Evolutionary conservation across 2,329 filamentous ascomycete species (phyloP).

Genomic region (Fusarium bulbicola): DNA sequence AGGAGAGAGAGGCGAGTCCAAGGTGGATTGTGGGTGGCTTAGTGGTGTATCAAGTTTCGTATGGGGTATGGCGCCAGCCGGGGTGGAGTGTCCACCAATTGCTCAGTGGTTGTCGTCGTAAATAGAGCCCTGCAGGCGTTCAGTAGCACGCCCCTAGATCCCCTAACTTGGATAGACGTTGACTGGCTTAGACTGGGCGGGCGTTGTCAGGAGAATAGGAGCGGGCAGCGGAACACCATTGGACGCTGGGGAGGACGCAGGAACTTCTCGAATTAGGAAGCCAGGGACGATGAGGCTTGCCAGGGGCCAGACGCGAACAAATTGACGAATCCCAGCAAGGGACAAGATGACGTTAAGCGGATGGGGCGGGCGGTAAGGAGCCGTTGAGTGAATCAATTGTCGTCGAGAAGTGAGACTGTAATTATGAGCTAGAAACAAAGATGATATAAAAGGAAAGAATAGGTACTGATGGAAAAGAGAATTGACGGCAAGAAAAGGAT

Average conservation of each 20-base stretch:
- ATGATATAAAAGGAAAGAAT: slow-evolving; percentile 1
- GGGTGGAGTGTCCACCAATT: slow-evolving; percentile 28
- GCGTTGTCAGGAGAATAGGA: slow-evolving; percentile 31
- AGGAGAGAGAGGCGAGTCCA: slow-evolving; percentile 38
- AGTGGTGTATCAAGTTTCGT: slow-evolving; percentile 37
- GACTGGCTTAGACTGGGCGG: slow-evolving; percentile 2
- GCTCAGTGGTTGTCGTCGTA: slow-evolving; percentile 27
- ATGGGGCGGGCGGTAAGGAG: slow-evolving; percentile 34
- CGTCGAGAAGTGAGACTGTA: slow-evolving; percentile 12
- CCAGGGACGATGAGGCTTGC: slow-evolving; percentile 32
- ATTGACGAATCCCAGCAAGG: slow-evolving; percentile 38
- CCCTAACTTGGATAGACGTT: slow-evolving; percentile 27
- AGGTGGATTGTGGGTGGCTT: slow-evolving; percentile 31
- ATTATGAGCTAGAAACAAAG: not conserved
- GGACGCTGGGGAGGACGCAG: slow-evolving; percentile 15
- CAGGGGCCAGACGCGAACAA: slow-evolving; percentile 18
- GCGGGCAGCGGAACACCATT: slow-evolving; percentile 27
- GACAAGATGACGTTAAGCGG: slow-evolving; percentile 38
- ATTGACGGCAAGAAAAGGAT: not conserved
- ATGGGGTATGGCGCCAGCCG: slow-evolving; percentile 40
- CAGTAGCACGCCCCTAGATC: slow-evolving; percentile 34
- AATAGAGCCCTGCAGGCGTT: slow-evolving; percentile 38
- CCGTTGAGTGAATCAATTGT: slow-evolving; percentile 28
- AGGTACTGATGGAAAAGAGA: not conserved
- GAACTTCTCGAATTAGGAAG: slow-evolving; percentile 22